phyloP scores from a whole-genome alignment of 129 eudicot species.

The Pseudognaphalium luteoalbum region DNA sequence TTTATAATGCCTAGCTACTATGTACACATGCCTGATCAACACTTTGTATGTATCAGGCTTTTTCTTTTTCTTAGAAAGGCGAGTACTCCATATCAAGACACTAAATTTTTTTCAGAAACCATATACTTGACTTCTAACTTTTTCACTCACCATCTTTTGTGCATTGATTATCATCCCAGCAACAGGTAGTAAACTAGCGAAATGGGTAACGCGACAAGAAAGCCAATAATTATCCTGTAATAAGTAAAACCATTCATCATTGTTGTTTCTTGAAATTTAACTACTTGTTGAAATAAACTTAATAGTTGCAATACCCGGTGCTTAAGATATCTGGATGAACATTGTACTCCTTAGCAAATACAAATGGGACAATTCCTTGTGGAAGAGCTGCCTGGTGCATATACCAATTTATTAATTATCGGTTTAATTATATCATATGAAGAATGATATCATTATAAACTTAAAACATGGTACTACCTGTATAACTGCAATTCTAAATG shows the following conservation, averaged over 20 bases:
- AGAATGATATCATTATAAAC: not conserved
- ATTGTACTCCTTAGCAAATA: conserved; percentile 77
- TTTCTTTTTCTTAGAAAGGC: no score
- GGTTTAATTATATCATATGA: not conserved
- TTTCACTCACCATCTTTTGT: no score
- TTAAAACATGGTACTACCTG: conserved; percentile 45
- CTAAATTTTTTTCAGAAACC: no score
- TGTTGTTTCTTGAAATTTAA: conserved; percentile 5
- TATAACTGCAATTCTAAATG: conserved; percentile 56
- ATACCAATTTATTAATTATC: conserved; percentile 5
- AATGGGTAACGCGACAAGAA: conserved; percentile 67
- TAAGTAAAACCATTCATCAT: conserved; percentile 6
- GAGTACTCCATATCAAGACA: no score
- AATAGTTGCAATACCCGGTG: conserved; percentile 59
- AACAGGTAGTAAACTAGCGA: conserved; percentile 66
- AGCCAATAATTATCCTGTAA: conserved; percentile 65
- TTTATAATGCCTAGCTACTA: not conserved
- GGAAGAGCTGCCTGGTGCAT: conserved; percentile 81
- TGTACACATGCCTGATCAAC: not conserved
- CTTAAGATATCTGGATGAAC: conserved; percentile 73
- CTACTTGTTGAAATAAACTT: conserved; percentile 24
- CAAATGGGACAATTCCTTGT: conserved; percentile 91
- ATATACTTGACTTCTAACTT: no score
- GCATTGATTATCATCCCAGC: conserved; percentile 28
- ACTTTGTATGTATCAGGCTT: no score